These are phyloP conservation scores for Penicillium atrosanguineum DNA, from an alignment of 495 filamentous ascomycete species.

Conservation along the genomic window DNA sequence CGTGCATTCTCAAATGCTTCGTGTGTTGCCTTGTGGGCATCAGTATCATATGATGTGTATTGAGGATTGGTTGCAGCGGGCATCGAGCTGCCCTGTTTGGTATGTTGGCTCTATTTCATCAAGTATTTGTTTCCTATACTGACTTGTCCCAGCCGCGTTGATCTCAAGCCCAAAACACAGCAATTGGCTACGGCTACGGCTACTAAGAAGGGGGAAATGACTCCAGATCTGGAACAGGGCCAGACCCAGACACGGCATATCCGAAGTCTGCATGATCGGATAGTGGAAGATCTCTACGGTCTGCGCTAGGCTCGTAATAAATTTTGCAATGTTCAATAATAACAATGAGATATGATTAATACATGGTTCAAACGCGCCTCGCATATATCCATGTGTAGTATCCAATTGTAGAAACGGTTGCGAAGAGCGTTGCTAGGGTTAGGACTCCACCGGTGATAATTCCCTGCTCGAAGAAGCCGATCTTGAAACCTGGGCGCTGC, in stretches of 20 bases:
- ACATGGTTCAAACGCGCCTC: conserved; percentile 1
- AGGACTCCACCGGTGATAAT: conserved; percentile 40
- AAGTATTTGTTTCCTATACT: not conserved
- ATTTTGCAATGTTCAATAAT: not conserved
- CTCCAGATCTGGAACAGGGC: not conserved
- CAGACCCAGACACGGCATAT: not conserved
- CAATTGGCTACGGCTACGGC: not conserved
- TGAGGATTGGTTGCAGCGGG: conserved; percentile 4
- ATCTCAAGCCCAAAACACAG: not conserved
- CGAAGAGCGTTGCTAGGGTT: conserved; percentile 24
- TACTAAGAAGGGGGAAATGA: not conserved
- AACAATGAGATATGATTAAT: not conserved
- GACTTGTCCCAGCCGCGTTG: not conserved
- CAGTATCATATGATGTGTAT: conserved; percentile 6
- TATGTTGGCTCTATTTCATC: not conserved
- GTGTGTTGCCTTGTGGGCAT: conserved; percentile 7
- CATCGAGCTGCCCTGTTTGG: not conserved
- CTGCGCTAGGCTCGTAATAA: not conserved
- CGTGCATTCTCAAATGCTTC: conserved; percentile 4
- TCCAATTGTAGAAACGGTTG: conserved; percentile 25
- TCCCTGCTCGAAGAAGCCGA: conserved; percentile 55
- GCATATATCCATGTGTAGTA: conserved; percentile 28
- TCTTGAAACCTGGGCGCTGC: conserved; percentile 30
- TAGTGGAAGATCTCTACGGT: not conserved
- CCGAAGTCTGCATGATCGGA: not conserved